Evolutionary conservation across 164 flowering plant genomes (phyloP).

Genomic region (Brasenia schreberi): DNA sequence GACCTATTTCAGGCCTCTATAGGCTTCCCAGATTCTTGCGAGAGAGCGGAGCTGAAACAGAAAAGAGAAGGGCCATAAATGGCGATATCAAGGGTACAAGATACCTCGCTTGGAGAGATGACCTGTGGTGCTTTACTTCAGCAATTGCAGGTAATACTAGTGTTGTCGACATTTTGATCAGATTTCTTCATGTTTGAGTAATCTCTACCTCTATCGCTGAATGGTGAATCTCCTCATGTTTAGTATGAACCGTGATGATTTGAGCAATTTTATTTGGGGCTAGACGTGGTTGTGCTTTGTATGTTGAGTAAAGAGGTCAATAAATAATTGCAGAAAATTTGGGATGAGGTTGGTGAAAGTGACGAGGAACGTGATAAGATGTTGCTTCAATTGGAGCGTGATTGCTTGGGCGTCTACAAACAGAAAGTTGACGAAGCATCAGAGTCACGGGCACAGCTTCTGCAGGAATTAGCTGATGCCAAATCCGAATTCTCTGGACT

Average conservation of each 20-base stretch:
- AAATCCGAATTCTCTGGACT: constrained; percentile 58
- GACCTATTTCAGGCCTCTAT: background rate
- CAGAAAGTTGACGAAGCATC: constrained; percentile 87
- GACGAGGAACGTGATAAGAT: constrained; percentile 84
- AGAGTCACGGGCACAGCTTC: constrained; percentile 71
- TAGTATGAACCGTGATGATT: no score
- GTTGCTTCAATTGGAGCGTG: constrained; percentile 90
- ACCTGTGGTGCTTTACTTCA: constrained; percentile 78
- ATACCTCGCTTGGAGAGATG: constrained; percentile 56
- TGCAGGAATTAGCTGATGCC: constrained; percentile 73
- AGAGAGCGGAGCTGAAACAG: background rate
- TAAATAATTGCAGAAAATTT: constrained; percentile 54
- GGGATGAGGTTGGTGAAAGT: constrained; percentile 97
- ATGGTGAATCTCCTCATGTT: background rate
- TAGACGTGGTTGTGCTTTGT: no score
- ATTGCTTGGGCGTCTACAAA: constrained; percentile 92
- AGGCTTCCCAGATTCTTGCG: background rate
- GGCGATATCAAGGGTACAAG: constrained; percentile 46
- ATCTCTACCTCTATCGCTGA: no score
- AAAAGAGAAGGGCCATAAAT: constrained; percentile 17
- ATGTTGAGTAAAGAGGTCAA: no score
- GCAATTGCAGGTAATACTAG: constrained; percentile 54
- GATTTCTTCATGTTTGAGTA: no score
- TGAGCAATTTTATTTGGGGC: no score
- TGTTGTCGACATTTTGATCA: background rate